Evolutionary conservation across 1,139 yeast species (phyloP).

Genomic region (Oligophagozyma castellii): DNA sequence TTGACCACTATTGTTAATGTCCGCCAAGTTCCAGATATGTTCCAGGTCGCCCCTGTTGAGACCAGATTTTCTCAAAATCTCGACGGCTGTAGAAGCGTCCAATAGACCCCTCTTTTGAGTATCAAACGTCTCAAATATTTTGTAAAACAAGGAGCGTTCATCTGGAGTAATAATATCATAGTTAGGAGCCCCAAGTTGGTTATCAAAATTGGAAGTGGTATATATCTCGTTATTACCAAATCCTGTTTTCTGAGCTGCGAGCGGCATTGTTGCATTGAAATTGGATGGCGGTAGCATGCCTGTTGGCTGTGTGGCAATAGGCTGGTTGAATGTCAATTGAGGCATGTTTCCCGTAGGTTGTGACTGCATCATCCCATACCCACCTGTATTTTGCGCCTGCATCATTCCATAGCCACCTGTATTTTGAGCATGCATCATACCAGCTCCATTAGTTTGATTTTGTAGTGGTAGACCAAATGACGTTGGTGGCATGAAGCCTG

Average conservation of each 20-base stretch:
- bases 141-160: conserved; percentile 78
- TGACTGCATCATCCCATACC: conserved; percentile 15
- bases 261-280: conserved; percentile 22
- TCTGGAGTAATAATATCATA: conserved; percentile 47
- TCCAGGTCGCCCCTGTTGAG: conserved; percentile 75
- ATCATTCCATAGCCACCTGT: conserved; percentile 28
- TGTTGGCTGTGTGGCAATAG: conserved; percentile 30
- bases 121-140: conserved; percentile 84
- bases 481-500: conserved; percentile 23
- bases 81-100: conserved; percentile 73
- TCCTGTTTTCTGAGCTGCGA: conserved; percentile 43
- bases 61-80: conserved; percentile 83
- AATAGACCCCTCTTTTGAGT: conserved; percentile 50
- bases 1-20: conserved; percentile 56
- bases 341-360: conserved; percentile 5
- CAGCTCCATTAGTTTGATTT: conserved; percentile 18
- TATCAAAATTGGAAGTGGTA: conserved; percentile 20
- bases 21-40: conserved; percentile 76
- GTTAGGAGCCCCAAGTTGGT: conserved; percentile 35
- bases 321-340: conserved; percentile 5
- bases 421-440: conserved; percentile 29
- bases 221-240: conserved; percentile 27
- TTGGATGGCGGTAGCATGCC: conserved; percentile 25
- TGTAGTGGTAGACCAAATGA: conserved; percentile 11
- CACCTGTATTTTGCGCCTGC: conserved; percentile 7